These are phyloP conservation scores for Neovahlkampfia damariscottae DNA, from an alignment of 78 protist genomes.

Conservation along the genomic window DNA sequence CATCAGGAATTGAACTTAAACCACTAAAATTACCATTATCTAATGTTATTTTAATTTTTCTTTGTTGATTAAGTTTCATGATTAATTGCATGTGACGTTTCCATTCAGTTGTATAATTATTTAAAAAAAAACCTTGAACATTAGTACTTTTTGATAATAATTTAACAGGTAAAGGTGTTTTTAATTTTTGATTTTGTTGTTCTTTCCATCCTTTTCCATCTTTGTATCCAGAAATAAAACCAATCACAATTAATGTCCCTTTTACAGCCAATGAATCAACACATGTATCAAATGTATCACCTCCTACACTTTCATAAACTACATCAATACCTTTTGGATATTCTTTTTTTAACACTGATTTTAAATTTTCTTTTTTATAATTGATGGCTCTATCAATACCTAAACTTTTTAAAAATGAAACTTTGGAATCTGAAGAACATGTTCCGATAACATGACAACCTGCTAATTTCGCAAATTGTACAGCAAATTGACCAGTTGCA, in stretches of 20 bases:
- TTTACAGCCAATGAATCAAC: slow-evolving; percentile 3
- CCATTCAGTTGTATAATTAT: neutral
- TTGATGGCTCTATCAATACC: slow-evolving; percentile 24
- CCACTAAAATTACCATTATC: neutral
- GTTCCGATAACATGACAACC: slow-evolving; percentile 44
- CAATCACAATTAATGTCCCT: slow-evolving; percentile 25
- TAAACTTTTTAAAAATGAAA: neutral
- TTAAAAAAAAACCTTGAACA: neutral
- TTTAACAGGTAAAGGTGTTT: neutral
- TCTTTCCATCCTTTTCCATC: neutral
- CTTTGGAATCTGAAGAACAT: slow-evolving; percentile 24
- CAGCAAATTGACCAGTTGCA: slow-evolving; percentile 39
- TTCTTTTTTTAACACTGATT: slow-evolving; percentile 11
- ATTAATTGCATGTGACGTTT: neutral
- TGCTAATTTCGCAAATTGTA: slow-evolving; percentile 24
- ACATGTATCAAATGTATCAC: slow-evolving; percentile 7
- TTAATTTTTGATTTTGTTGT: neutral
- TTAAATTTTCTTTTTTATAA: slow-evolving; percentile 30
- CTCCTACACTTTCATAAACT: slow-evolving; percentile 43
- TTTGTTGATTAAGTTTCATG: neutral
- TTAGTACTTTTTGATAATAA: neutral
- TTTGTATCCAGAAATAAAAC: slow-evolving; percentile 22
- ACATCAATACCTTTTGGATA: slow-evolving; percentile 24
- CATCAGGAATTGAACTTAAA: neutral
- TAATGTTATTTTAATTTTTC: neutral